Base-by-base conservation (phyloP, 371 early-diverging fungal genomes). In the Lichtheimia hyalospora region DNA sequence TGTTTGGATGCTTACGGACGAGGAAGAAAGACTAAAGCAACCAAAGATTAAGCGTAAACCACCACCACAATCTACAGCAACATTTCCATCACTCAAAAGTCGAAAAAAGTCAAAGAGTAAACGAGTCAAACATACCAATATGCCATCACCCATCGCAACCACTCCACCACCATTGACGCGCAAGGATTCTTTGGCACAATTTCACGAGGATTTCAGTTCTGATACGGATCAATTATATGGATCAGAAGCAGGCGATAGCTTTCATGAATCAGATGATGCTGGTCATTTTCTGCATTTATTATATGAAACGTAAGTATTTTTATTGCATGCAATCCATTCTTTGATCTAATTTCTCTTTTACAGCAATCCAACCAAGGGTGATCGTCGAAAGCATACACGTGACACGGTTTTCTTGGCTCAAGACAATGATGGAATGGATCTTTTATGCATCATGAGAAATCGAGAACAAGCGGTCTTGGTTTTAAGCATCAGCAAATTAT, bases 401-500 rank as follows among this genome's bases (percentile, higher is more conserved):
- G 40, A n/a, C 42, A 46, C 52, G 2, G 65, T 56, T 10, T 64
- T 64, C 52, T n/a, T 64, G 4, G 60, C 57, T 1, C 60, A 64
- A 18, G 52, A 55, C 8, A 12, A 41, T 20, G 44, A 21, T 15
- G 65, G 65, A 46, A 28, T 14, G 10, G 65, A 64, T 20, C 24
- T 55, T n/a, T 18, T 64, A 7, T 60, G 54, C 21, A 55, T 64
- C 23, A 64, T 64, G 65, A 55, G 53, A 25, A 55, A 56, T 42
- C 40, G 58, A n/a, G 54, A 58, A 13, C 51, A 40, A 13, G 8
- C 21, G 8, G 41, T 60, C 42, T 13, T 53, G 10, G 21, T 49
- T 39, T 16, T 60, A 15, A 53, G 54, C 53, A 44, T 60, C 40
- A 43, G 15, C 3, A 40, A 44, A 20, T 48, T 60, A 6, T 21